Percentiles rank a stretch among this genome's conserved stretches.
Conservation (phyloP, 2,329 filamentous ascomycete species). For the Trichoderma lentiforme region DNA sequence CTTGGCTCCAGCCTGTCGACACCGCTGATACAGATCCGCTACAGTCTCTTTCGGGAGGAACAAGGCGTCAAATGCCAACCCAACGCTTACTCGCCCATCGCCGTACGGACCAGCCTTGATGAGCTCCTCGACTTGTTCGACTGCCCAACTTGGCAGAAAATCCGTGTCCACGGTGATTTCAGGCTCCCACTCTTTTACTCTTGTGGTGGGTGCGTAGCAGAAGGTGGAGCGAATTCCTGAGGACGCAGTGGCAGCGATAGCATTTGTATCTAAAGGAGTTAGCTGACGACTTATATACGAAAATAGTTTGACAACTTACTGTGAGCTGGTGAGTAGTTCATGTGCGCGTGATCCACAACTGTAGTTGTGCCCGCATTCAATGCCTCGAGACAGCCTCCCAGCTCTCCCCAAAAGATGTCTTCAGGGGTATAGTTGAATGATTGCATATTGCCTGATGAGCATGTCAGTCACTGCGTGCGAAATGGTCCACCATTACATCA, state of each 20-base stretch:
- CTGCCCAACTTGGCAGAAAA: constrained; percentile 34
- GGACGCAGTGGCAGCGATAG: constrained; percentile 23
- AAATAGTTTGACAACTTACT: neutral
- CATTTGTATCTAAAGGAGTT: constrained; percentile 18
- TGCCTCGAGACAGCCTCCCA: constrained; percentile 39
- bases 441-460: neutral
- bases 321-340: constrained; percentile 18
- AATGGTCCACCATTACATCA: neutral
- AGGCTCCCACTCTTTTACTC: constrained; percentile 31
- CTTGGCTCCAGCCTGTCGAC: constrained; percentile 35
- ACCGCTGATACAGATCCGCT: constrained; percentile 35
- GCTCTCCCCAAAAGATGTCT: constrained; percentile 47
- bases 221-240: constrained; percentile 47
- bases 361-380: constrained; percentile 43
- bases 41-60: constrained; percentile 38
- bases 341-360: constrained; percentile 19
- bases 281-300: neutral
- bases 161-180: constrained; percentile 26
- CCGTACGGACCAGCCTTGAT: neutral
- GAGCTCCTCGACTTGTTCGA: constrained; percentile 33
- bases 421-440: constrained; percentile 22
- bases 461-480: neutral
- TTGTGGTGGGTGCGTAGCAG: constrained; percentile 37
- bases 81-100: constrained; percentile 34
- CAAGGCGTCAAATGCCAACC: constrained; percentile 43